These are phyloP conservation scores for Ophiostoma triangulosporum DNA, from an alignment of 2,329 filamentous ascomycete species.

Conservation along the genomic window DNA sequence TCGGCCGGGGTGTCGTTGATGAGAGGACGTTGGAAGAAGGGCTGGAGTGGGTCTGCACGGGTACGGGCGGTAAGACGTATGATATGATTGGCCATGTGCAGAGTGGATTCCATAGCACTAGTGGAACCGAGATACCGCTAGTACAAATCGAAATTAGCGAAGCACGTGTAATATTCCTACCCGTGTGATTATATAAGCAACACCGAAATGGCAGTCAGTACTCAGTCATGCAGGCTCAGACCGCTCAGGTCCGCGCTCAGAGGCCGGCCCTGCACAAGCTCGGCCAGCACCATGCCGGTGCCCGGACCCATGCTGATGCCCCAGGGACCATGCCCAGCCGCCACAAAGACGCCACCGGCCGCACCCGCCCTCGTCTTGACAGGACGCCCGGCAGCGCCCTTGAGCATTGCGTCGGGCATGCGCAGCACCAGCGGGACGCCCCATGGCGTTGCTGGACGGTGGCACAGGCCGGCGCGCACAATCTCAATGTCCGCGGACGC, in stretches of 20 bases:
- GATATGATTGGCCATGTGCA: constrained; percentile 14
- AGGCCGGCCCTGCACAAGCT: constrained; percentile 48
- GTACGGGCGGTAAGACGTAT: constrained; percentile 11
- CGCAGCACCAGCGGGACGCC: constrained; percentile 51
- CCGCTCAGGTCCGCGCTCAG: constrained; percentile 46
- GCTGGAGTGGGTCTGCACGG: neutral
- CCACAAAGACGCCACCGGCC: constrained; percentile 54
- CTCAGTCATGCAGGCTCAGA: constrained; percentile 22
- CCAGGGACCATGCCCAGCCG: constrained; percentile 65
- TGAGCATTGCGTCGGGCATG: constrained; percentile 43
- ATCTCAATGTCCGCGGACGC: constrained; percentile 40
- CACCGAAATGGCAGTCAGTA: too few relatives aligned
- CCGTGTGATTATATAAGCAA: neutral
- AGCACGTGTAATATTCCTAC: neutral
- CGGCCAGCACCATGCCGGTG: constrained; percentile 56
- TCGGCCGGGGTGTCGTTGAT: neutral
- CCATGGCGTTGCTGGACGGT: constrained; percentile 52
- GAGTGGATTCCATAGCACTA: neutral
- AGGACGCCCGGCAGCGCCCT: constrained; percentile 19
- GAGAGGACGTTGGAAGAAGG: neutral
- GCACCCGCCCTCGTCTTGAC: constrained; percentile 26
- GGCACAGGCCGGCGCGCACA: constrained; percentile 53
- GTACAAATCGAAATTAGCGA: neutral
- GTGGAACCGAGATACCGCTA: neutral
- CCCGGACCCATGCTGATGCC: constrained; percentile 52